Conservation (phyloP, 805 yeast genomes). For the Starmera pachycereana region DNA sequence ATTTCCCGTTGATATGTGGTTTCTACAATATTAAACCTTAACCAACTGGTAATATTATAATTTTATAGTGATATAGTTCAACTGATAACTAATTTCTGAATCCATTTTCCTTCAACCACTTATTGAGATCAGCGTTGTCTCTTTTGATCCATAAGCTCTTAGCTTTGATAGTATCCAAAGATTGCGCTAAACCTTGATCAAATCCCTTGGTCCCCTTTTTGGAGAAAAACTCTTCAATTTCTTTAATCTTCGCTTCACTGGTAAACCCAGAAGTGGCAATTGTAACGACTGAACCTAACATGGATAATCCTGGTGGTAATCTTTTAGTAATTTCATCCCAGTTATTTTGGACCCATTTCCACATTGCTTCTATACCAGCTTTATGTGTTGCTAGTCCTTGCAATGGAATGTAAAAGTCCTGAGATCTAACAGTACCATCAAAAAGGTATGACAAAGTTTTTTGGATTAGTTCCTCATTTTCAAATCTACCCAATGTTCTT, state of each 20-base stretch:
- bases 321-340: conserved; percentile 60
- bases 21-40: too few relatives aligned
- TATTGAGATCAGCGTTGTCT: conserved; percentile 35
- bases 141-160: conserved; percentile 50
- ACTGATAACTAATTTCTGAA: conserved; percentile 4
- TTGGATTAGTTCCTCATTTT: conserved; percentile 37
- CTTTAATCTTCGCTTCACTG: conserved; percentile 38
- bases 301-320: conserved; percentile 72
- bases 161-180: conserved; percentile 49
- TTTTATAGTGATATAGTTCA: too few relatives aligned
- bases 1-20: too few relatives aligned
- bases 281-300: conserved; percentile 69
- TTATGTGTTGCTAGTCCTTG: conserved; percentile 54
- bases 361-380: conserved; percentile 58
- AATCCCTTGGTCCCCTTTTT: conserved; percentile 49
- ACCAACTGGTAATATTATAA: too few relatives aligned
- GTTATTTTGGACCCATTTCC: conserved; percentile 62
- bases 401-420: conserved; percentile 73
- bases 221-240: conserved; percentile 41
- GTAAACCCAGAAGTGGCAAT: conserved; percentile 54
- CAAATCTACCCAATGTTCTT: conserved; percentile 56
- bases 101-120: conserved; percentile 36
- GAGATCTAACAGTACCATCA: conserved; percentile 52
- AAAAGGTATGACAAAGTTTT: conserved; percentile 47
- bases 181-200: conserved; percentile 53